Evolutionary conservation across 176 grass and related monocot genomes (phyloP), one percentile per base, ranked within the genome.

Genomic region (Hordeum marinum): DNA sequence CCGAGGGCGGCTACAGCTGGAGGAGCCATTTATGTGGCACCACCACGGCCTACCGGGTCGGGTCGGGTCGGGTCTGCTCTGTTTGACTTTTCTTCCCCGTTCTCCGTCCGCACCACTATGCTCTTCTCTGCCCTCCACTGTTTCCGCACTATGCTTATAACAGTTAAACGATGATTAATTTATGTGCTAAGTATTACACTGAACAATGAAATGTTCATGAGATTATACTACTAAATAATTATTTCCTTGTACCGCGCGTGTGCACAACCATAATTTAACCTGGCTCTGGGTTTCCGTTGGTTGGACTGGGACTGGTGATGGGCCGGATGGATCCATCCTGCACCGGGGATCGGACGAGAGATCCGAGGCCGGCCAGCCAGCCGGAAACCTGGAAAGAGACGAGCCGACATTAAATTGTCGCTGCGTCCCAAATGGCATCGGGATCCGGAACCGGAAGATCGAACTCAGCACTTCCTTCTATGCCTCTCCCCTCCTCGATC

Each of bases 1-100:
- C 78, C 76, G 80, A 76, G 76, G 84, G 73, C 87, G 90, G 76
- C 77, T 48, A 94, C 89, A 94, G 87, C 89, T 87, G 87, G 89
- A 91, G 87, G 86, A 91, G 89, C 83, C 43, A 91, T 89, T 94
- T 87, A 94, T 85, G 84, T 45, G 55, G 48, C 15, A 4, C 3
- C 4, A 52, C 15, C 48, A 52, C 48, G 48, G 48, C 48, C 0
- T 52, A 52, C 0, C 48, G 48, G 48, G 48, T 50, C 46, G 46
- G 46, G 14, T 17, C 48, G 48, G 48, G 48, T 50, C 46, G 46
- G 46, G 14, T 17, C 88, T 82, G 90, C 76, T 88, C 74, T 81
- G 68, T 26, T 26, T 72, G 68, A 72, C 68, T 72, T 15, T 26
- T 43, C 68, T 0, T 25, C 0, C 6, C 68, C 7, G 4, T 12